These are phyloP conservation scores for Salix arbutifolia DNA, from an alignment of 345 rosid genomes.

Conservation along the genomic window DNA sequence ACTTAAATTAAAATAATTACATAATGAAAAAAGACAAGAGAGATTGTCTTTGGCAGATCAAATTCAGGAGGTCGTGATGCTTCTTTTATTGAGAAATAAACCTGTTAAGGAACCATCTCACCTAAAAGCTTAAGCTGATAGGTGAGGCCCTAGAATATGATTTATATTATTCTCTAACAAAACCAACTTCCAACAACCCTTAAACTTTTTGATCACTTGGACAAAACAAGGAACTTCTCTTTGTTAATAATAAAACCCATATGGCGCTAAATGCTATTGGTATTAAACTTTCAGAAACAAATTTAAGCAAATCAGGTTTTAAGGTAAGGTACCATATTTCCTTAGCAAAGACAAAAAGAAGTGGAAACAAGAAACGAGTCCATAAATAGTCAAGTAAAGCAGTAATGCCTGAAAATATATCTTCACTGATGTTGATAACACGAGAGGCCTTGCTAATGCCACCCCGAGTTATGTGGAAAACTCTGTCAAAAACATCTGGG, in stretches of 20 bases:
- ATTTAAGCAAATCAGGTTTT: too few species aligned
- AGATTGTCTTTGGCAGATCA: background rate
- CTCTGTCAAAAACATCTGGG: constrained; percentile 97
- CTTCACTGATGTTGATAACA: constrained; percentile 95
- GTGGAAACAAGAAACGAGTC: background rate
- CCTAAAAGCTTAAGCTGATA: too few species aligned
- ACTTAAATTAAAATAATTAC: background rate
- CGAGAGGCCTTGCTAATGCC: constrained; percentile 99
- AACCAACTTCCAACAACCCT: background rate
- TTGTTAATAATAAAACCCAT: too few species aligned
- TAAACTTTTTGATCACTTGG: background rate
- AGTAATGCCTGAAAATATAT: constrained; percentile 72
- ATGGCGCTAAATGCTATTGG: too few species aligned
- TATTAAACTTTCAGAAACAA: too few species aligned
- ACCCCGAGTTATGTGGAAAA: constrained; percentile 95
- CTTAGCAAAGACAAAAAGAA: background rate
- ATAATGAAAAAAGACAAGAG: background rate
- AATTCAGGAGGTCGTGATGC: background rate
- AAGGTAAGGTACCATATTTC: too few species aligned
- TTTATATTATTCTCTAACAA: too few species aligned
- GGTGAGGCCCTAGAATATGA: too few species aligned
- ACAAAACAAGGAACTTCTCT: background rate
- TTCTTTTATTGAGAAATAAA: background rate
- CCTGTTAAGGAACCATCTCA: too few species aligned
- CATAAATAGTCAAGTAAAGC: background rate